Base-by-base conservation (phyloP, 2,329 filamentous ascomycete genomes). In the Coniosporium uncinatum region DNA sequence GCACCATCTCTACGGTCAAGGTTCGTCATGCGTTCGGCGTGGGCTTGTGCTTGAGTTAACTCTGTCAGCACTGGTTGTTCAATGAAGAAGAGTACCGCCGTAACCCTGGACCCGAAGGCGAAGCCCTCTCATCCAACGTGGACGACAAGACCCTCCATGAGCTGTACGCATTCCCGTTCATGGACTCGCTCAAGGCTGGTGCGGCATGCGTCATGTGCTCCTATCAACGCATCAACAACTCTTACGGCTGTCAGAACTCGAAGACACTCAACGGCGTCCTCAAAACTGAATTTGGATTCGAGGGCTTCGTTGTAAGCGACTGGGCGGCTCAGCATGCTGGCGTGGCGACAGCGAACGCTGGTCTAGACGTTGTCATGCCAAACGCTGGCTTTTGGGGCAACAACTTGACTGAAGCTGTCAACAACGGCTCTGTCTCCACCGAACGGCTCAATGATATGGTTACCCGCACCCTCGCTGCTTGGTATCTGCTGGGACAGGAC, bases 91-190 rank as follows among this genome's bases (percentile, higher is more conserved):
- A 31, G 27, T 8, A 35, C 33, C 18, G 18, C 18, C 11, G 33
- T 11, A 35, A 11, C 18, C 16, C 33, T n/a, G 8, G 18, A 11
- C 33, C 8, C 18, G 33, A 8, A 11, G 18, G 18, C 33, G 33
- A 16, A n/a, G 6, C 8, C 11, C 11, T 31, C 11, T 16, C 27
- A 11, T 31, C 11, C 33, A 16, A 8, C 33, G 33, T 19, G 24
- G 80, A 83, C 45, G 81, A 85, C 52, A 72, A 74, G 48, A 79
- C 79, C 0, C 66, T 84, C 42, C 79, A 83, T 48, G 81, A 85
- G 55, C 66, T 76, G 14, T 85, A 85, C 42, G 65, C 80, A 1
- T 84, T 78, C 73, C 80, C 81, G 0, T 85, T 84, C 45, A 71
- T 77, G 45, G 76, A 84, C 43, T 73, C 76, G 0, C 59, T 85